Base-by-base conservation (phyloP, 129 eudicot species). In the Chrysanthemum lavandulifolium region DNA sequence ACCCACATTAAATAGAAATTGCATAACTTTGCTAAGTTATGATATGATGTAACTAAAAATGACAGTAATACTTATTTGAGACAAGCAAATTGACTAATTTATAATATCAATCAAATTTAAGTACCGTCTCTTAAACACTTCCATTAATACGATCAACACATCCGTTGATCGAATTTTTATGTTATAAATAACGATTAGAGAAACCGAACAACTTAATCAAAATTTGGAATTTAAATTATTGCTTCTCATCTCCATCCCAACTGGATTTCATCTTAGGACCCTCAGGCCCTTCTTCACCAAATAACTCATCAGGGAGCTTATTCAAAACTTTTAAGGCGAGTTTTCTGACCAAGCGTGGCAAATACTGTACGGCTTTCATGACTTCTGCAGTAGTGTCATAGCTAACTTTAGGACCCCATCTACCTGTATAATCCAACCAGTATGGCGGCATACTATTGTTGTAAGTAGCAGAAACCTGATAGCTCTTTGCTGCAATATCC, bases 331-430 rank as follows among this genome's bases (percentile, higher is more conserved):
- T 56, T 10, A 66, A 43, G 12, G 55, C 64, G 29, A 75, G 16
- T 2, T 9, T 14, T 65, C 40, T 64, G 2, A 80, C 18, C 14
- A 14, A 45, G 0, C 5, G 29, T 0, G 80, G 84, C 57, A 80
- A 75, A 0, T 10, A 10, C 1, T 56, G 5, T 13, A 33, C 7
- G 0, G 59, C 60, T 10, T 31, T 18, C 6, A 47, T 1, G 10
- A 75, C n/a, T 2, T n/a, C 73, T n/a, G 18, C 40, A n/a, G 76
- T 19, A 69, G 53, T 33, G 2, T 0, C 4, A 55, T 80, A 80
- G 31, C 10, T 18, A 31, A 63, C 8, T 72, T 69, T 69, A 12
- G 84, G 84, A 47, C 84, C 84, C 80, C 84, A 80, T 69, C 80
- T 62, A 36, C 84, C 84, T 13, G 77, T 33, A 48, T 69, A 80